Evolutionary conservation across 2,329 filamentous ascomycete species (phyloP).

Genomic region (Ophiocordyceps unilateralis): DNA sequence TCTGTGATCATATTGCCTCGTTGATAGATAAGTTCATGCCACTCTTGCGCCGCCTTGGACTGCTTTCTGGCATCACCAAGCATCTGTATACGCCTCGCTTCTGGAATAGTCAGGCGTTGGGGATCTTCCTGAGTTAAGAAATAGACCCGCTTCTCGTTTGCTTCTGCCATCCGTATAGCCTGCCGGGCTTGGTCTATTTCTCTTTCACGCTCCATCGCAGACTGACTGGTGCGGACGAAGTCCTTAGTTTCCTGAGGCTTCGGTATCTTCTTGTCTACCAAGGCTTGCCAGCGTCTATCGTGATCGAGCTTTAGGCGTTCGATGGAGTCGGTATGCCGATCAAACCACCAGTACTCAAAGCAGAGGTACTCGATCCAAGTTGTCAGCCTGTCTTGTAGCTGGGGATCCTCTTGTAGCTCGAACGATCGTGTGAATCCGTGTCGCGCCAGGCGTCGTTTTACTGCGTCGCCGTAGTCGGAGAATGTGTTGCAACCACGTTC

Average conservation of each 20-base stretch:
- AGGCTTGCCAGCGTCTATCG: constrained; percentile 13
- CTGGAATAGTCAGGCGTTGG: constrained; percentile 1
- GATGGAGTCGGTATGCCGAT: constrained; percentile 6
- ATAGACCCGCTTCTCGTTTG: constrained; percentile 1
- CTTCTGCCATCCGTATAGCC: constrained; percentile 1
- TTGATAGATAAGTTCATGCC: background rate
- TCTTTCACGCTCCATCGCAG: background rate
- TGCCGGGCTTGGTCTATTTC: constrained; percentile 1
- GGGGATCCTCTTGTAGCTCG: constrained; percentile 11
- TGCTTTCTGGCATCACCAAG: background rate
- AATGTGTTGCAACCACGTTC: constrained; percentile 7
- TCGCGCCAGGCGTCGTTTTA: constrained; percentile 9
- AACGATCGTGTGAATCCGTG: constrained; percentile 14
- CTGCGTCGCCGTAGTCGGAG: constrained; percentile 8
- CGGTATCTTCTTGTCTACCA: constrained; percentile 12
- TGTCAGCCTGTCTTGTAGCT: constrained; percentile 12
- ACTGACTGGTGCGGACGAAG: constrained; percentile 2
- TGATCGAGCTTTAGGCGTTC: constrained; percentile 8
- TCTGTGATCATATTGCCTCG: background rate
- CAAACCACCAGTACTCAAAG: constrained; percentile 12
- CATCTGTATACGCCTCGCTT: constrained; percentile 2
- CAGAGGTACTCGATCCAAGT: constrained; percentile 20
- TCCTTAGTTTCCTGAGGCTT: constrained; percentile 5
- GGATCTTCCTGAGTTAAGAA: constrained; percentile 1
- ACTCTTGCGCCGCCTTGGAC: background rate